These are phyloP conservation scores for Pseudognaphalium luteoalbum DNA, from an alignment of 129 eudicot species.

Conservation along the genomic window DNA sequence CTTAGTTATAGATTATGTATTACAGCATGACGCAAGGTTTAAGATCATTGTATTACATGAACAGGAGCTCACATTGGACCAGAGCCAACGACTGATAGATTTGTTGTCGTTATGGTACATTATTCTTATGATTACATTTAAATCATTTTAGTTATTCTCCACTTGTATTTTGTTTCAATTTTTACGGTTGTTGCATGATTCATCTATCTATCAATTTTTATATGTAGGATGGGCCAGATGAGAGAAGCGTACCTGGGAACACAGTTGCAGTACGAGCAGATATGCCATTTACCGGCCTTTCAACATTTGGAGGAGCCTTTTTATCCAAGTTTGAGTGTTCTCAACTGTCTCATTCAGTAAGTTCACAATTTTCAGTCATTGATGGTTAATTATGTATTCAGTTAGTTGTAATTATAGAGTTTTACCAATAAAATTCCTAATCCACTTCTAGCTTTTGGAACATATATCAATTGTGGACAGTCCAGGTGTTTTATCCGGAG, in stretches of 20 bases:
- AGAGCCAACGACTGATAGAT: conserved; percentile 95
- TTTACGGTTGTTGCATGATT: not conserved
- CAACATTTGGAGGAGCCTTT: conserved; percentile 88
- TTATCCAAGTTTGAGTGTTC: conserved; percentile 93
- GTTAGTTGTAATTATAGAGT: not conserved
- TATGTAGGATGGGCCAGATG: conserved; percentile 83
- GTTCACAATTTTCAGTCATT: conserved; percentile 16
- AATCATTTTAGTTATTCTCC: not conserved
- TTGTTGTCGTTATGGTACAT: conserved; percentile 82
- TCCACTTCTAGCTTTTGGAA: conserved; percentile 56
- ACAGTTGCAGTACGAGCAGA: conserved; percentile 94
- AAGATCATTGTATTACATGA: conserved; percentile 6
- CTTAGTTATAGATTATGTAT: not conserved
- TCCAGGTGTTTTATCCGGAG: conserved; percentile 99
- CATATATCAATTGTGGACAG: conserved; percentile 87
- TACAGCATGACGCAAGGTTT: not conserved
- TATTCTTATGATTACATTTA: too few species aligned
- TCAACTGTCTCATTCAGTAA: conserved; percentile 87
- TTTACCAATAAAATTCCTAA: too few species aligned
- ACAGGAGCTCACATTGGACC: conserved; percentile 99
- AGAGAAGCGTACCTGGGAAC: conserved; percentile 96
- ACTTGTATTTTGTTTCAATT: not conserved
- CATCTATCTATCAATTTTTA: not conserved
- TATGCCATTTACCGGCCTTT: conserved; percentile 77
- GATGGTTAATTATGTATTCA: too few species aligned